These are phyloP conservation scores for Yamadazyma phyllophila DNA, from an alignment of 805 yeast genomes.

Conservation along the genomic window DNA sequence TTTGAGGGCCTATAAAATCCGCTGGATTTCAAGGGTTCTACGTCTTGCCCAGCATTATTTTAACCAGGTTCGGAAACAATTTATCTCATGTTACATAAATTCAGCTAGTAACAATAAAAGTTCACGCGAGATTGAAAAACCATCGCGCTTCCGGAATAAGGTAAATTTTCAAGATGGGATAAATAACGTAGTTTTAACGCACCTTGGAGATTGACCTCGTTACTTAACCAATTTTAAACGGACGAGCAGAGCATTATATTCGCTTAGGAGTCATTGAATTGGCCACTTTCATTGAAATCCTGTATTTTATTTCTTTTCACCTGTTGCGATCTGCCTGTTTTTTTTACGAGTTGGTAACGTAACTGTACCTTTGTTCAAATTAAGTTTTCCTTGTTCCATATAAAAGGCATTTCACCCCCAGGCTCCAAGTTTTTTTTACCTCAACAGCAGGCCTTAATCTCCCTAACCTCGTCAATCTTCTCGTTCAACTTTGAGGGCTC, in stretches of 20 bases:
- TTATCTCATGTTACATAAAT: background rate
- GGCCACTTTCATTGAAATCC: background rate
- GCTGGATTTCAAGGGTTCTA: background rate
- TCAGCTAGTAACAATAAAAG: background rate
- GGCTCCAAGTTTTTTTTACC: background rate
- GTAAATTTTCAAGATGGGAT: background rate
- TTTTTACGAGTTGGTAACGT: constrained; percentile 3
- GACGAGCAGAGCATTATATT: background rate
- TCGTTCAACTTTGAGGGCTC: background rate
- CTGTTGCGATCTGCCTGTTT: background rate
- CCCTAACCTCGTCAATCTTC: background rate
- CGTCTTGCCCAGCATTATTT: background rate
- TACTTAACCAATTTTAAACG: background rate
- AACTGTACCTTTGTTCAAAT: constrained; percentile 2
- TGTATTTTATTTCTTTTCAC: background rate
- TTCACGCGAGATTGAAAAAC: background rate
- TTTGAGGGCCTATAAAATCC: background rate
- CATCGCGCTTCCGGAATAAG: constrained; percentile 8
- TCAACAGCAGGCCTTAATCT: background rate
- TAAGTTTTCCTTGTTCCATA: background rate
- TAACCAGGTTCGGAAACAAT: background rate
- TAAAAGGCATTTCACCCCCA: background rate
- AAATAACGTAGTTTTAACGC: background rate
- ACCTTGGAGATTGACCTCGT: background rate
- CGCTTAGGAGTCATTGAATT: background rate